Base-by-base conservation (phyloP, 495 filamentous ascomycete species). In the Cladorrhinum samala region DNA sequence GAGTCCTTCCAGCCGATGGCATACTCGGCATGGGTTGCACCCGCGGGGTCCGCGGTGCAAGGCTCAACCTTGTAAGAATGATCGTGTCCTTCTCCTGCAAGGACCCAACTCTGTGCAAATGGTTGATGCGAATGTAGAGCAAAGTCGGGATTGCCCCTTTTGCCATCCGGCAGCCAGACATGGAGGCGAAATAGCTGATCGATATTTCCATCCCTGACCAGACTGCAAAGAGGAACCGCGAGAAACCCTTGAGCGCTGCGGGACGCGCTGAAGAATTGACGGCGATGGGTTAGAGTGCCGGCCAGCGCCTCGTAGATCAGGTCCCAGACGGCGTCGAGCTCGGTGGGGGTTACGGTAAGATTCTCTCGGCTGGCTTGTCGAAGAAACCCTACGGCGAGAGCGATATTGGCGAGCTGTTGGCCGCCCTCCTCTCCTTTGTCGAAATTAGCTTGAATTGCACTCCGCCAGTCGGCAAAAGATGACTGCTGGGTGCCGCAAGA, bases 201-300 rank as follows among this genome's bases (percentile, higher is more conserved):
- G 20, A 65, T 65, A 7, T 38, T 45, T 7, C 53, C 58, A 19
- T 60, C 40, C 16, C 56, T 53, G 4, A 53, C 20, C 49, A 68
- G 23, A 56, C 63, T 52, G 52, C 56, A 54, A 36, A 68, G 45
- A 52, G 68, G 51, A 14, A 66, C 46, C 41, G 57, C 27, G 55
- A 65, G 40, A 47, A 67, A 56, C 17, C 57, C 51, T 54, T 64
- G 53, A 9, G 57, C 43, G 54, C 63, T 55, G 51, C 68, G 46
- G 47, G 66, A 64, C 8, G 50, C 39, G 5, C 33, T 27, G 38
- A 23, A 43, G 5, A 52, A 16, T 25, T 25, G 50, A 16, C 11
- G 21, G 11, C 37, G 20, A 19, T 40, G 50, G 8, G 17, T 11
- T n/a, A 19, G 50, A 33, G n/a, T n/a, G 18, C 38, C 33, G 33